Base-by-base conservation (phyloP, 2,329 filamentous ascomycete species). In the Cercospora janseana region DNA sequence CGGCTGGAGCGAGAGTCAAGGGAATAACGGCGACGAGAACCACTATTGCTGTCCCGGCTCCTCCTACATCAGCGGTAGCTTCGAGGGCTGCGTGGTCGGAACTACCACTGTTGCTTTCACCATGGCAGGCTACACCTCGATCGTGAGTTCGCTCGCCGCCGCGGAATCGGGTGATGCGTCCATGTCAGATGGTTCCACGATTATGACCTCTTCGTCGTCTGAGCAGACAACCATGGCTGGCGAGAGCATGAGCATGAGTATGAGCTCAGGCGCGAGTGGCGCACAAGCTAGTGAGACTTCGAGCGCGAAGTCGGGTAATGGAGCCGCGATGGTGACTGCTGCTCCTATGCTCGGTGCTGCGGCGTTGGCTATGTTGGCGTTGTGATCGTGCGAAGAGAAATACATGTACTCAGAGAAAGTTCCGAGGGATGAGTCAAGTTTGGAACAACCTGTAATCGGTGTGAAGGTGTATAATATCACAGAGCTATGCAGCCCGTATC, bases 331-430 rank as follows among this genome's bases (percentile, higher is more conserved):
- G 35, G 26, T 9, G 35, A 40, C 35, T 40, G 35, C 35, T 40
- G 35, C 35, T 8, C 35, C 35, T n/a, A 15, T 40, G n/a, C 35
- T 40, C n/a, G 35, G 35, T 40, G 35, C 35, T 16, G 35, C 35
- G 23, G 35, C 35, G 15, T 9, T 40, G 8, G 35, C 35, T 2
- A 26, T 40, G 21, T 13, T 40, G n/a, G 35, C 35, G 3, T 5
- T 40, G 20, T 37, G 27, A 9, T 5, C 12, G 20, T 46, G 29
- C n/a, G 23, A 13, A n/a, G n/a, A n/a, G n/a, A n/a, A n/a, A n/a
- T n/a, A n/a, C n/a, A n/a, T n/a, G n/a, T n/a, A n/a, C n/a, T n/a
- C n/a, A n/a, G n/a, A n/a, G n/a, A n/a, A n/a, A n/a, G n/a, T n/a
- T n/a, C n/a, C n/a, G n/a, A n/a, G n/a, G n/a, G n/a, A n/a, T n/a